Evolutionary conservation across 805 yeast species (phyloP).

Genomic region (Teunomyces funiuensis): DNA sequence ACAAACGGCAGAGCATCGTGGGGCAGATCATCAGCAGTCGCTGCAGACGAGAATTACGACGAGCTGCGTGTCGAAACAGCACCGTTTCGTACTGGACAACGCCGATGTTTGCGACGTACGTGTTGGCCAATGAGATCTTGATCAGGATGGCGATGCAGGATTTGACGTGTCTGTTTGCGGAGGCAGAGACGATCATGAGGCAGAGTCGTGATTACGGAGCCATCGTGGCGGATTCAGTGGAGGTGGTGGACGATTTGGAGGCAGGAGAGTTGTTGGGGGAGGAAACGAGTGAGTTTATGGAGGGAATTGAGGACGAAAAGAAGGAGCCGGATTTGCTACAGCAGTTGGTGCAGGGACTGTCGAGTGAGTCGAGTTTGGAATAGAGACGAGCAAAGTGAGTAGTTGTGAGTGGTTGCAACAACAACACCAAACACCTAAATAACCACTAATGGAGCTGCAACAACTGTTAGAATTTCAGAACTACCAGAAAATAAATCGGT

Average conservation of each 20-base stretch:
- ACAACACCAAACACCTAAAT: too few species aligned
- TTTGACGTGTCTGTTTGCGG: conserved; percentile 31
- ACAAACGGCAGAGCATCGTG: conserved; percentile 53
- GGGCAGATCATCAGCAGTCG: conserved; percentile 41
- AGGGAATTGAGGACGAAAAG: not conserved
- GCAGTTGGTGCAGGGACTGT: conserved; percentile 5
- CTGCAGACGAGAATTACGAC: conserved; percentile 29
- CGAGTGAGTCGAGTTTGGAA: too few species aligned
- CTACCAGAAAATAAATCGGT: too few species aligned
- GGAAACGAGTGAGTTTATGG: conserved; percentile 4
- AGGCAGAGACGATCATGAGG: conserved; percentile 48
- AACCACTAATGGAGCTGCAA: too few species aligned
- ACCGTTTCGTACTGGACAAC: conserved; percentile 63
- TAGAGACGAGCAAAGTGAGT: too few species aligned
- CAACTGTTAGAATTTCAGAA: too few species aligned
- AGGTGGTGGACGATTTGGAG: conserved; percentile 29
- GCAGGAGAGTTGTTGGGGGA: conserved; percentile 7
- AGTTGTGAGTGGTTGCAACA: too few species aligned
- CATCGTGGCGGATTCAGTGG: conserved; percentile 30
- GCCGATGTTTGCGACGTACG: conserved; percentile 54
- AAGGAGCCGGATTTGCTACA: conserved; percentile 2
- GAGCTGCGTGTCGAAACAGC: conserved; percentile 30
- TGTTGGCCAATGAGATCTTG: conserved; percentile 63
- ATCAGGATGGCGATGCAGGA: conserved; percentile 52
- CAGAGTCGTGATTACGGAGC: conserved; percentile 51